A percentile compares a stretch with the other conserved stretches of the same genome.
Conservation (phyloP, 2,329 filamentous ascomycete species). For the Pseudonectria buxi region DNA sequence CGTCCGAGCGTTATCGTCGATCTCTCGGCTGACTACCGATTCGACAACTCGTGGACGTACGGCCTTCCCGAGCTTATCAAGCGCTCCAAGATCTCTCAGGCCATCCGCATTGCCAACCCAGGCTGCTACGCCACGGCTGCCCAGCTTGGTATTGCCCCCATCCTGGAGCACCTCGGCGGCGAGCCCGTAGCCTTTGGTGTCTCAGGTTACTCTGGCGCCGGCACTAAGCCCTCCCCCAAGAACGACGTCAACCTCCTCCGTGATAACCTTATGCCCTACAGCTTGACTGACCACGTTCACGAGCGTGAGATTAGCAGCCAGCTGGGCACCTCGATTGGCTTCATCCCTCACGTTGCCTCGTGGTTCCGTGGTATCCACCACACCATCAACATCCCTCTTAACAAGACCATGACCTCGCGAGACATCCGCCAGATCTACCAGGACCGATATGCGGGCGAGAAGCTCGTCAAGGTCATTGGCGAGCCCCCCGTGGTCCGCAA, state of each 20-base stretch:
- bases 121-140: conserved; percentile 94
- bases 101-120: conserved; percentile 82
- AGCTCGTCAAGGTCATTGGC: conserved; percentile 85
- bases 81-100: conserved; percentile 67
- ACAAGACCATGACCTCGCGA: conserved; percentile 78
- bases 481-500: conserved; percentile 81
- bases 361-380: conserved; percentile 97
- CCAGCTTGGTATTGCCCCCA: conserved; percentile 79
- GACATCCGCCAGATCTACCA: conserved; percentile 94
- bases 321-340: conserved; percentile 67
- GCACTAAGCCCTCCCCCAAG: conserved; percentile 89
- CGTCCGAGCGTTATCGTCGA: conserved; percentile 77
- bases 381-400: conserved; percentile 84
- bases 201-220: conserved; percentile 89
- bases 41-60: conserved; percentile 72
- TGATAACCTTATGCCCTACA: conserved; percentile 83
- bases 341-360: conserved; percentile 88
- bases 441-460: conserved; percentile 91
- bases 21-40: conserved; percentile 93
- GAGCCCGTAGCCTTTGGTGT: conserved; percentile 83
- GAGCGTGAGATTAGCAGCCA: conserved; percentile 83
- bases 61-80: conserved; percentile 80
- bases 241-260: conserved; percentile 80
- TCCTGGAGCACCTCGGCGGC: conserved; percentile 69
- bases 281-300: conserved; percentile 78